Evolutionary conservation across 2,329 filamentous ascomycete genomes (phyloP), one percentile per base, ranked within the genome.

Genomic region (Aspergillus pseudoglaucus): DNA sequence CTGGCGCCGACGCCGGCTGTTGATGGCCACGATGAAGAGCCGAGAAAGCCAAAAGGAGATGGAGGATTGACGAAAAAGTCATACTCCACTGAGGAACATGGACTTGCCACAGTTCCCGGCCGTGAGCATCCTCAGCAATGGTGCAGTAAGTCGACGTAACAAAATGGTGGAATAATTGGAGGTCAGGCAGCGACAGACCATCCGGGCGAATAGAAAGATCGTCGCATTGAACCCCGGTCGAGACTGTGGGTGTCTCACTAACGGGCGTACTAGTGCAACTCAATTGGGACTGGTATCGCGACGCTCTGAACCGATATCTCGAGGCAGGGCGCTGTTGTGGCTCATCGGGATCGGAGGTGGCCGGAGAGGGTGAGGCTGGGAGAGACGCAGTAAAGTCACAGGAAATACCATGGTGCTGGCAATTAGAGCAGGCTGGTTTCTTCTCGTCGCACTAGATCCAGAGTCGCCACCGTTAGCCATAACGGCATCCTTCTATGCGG

Each of bases 101-200:
- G 9, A 53, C 47, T 22, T 59, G 53, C 64, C 64, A 61, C 12
- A 71, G 18, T 4, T 55, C 35, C 22, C 62, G 42, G n/a, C 51
- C n/a, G 33, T 59, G 40, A 14, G 55, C 41, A 44, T 61, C 48
- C 37, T 39, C 37, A 32, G 49, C 8, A 35, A 69, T 38, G 17
- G 65, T 62, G 47, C 53, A 43, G 47, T 53, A 55, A 12, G 63
- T 60, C 4, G 56, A 49, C 15, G 56, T 39, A 9, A 58, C 47
- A 45, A 57, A 68, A 45, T 68, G 58, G 42, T 66, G 60, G 45
- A 66, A 66, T 4, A 68, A 58, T 2, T 53, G 51, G 6, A 67
- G 54, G 46, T 68, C 64, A 2, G 37, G 6, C 17, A 39, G 37
- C 37, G 17, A 54, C 37, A 3, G 62, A 52, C 3, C 53, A 54